phyloP scores from a whole-genome alignment of 169 alveolate genomes.

The Plasmodium malariae region DNA sequence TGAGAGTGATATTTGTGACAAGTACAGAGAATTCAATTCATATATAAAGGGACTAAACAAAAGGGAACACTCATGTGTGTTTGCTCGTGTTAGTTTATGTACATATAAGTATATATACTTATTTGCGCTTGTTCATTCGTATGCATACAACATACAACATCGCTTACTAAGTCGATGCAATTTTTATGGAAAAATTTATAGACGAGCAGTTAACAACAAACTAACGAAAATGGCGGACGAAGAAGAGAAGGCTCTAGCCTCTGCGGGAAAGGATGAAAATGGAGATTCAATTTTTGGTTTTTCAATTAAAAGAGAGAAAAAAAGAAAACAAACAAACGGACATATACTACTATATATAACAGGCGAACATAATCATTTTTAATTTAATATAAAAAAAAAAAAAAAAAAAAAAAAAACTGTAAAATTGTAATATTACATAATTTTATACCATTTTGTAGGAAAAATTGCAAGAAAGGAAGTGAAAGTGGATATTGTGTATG shows the following conservation, averaged over 20 bases:
- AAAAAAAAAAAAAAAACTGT: no score
- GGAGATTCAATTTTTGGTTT: conserved; percentile 63
- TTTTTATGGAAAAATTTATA: neutral
- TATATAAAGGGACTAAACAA: no score
- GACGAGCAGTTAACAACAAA: conserved; percentile 17
- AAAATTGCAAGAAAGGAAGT: conserved; percentile 58
- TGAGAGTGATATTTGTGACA: no score
- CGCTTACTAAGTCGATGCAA: neutral
- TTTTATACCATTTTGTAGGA: conserved; percentile 20
- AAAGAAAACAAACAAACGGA: neutral
- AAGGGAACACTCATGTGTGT: no score
- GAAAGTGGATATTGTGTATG: conserved; percentile 47
- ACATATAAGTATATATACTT: neutral
- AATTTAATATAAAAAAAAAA: neutral
- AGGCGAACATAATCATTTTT: no score
- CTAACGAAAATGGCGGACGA: conserved; percentile 48
- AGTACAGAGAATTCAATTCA: no score
- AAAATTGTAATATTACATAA: neutral
- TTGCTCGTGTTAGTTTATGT: no score
- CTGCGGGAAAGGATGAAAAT: conserved; percentile 67
- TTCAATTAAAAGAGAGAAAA: neutral
- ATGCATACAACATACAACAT: neutral
- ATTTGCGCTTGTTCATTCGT: neutral
- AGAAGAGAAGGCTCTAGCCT: conserved; percentile 59
- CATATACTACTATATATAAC: neutral